These are phyloP conservation scores for Fusarium metavorans DNA, from an alignment of 2,329 filamentous ascomycete species.

Conservation along the genomic window DNA sequence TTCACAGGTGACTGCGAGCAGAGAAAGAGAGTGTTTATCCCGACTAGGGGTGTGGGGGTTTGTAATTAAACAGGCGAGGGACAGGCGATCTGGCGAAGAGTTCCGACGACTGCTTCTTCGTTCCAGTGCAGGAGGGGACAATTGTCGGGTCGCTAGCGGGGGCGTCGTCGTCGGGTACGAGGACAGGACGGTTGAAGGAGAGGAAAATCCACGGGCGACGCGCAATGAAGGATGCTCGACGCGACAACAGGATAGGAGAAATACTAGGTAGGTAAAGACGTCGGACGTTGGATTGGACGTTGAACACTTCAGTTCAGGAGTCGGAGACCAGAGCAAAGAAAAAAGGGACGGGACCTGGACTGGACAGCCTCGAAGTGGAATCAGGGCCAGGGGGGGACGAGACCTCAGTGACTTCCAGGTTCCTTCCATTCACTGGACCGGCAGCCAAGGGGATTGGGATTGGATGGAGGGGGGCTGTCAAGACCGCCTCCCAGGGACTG, in stretches of 20 bases:
- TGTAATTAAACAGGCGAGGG: constrained; percentile 46
- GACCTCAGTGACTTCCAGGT: constrained; percentile 25
- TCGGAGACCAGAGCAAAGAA: constrained; percentile 16
- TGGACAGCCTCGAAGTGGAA: constrained; percentile 27
- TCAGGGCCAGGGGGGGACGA: constrained; percentile 23
- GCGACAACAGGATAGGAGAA: constrained; percentile 15
- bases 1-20: constrained; percentile 30
- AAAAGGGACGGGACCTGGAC: constrained; percentile 25
- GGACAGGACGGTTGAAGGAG: constrained; percentile 17
- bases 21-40: constrained; percentile 40
- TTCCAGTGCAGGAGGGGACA: constrained; percentile 39
- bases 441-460: constrained; percentile 22
- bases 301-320: constrained; percentile 35
- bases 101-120: constrained; percentile 38
- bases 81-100: constrained; percentile 33
- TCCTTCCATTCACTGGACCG: constrained; percentile 31
- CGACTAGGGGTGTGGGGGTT: constrained; percentile 43
- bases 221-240: constrained; percentile 15
- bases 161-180: constrained; percentile 21
- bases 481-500: constrained; percentile 29
- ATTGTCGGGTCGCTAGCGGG: constrained; percentile 30
- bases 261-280: constrained; percentile 11
- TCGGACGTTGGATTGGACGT: constrained; percentile 21
- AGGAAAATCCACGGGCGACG: constrained; percentile 13
- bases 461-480: constrained; percentile 36